Conservation (phyloP, 139 green algal genomes). For the Eudorina sp. region DNA sequence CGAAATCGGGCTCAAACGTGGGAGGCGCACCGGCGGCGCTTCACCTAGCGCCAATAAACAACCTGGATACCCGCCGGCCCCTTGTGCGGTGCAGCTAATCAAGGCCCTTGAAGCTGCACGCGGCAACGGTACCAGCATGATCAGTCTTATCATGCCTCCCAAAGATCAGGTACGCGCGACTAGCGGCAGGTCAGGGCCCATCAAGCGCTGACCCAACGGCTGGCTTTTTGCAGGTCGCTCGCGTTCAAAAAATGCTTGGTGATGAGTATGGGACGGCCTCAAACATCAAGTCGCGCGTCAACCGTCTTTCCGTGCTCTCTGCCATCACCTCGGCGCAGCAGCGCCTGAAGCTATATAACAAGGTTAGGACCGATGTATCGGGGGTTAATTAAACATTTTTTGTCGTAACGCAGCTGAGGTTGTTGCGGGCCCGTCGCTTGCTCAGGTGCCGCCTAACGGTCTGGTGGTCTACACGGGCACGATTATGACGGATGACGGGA, state of each 20-base stretch:
- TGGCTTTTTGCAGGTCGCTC: constrained; percentile 73
- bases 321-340: constrained; percentile 99
- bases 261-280: constrained; percentile 98
- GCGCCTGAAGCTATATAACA: constrained; percentile 96
- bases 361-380: constrained; percentile 68
- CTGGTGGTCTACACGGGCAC: constrained; percentile 98
- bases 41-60: constrained; percentile 1
- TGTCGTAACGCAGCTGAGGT: too few relatives aligned
- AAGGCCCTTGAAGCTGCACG: constrained; percentile 87
- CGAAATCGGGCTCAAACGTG: neutral
- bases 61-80: neutral
- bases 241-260: constrained; percentile 96
- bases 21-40: neutral
- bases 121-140: constrained; percentile 99
- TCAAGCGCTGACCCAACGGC: neutral
- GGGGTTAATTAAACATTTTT: too few relatives aligned
- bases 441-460: constrained; percentile 94
- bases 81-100: constrained; percentile 79
- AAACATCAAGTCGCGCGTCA: constrained; percentile 99
- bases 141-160: constrained; percentile 98
- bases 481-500: constrained; percentile 98
- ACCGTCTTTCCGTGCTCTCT: constrained; percentile 95
- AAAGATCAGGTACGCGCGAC: constrained; percentile 90
- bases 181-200: neutral
- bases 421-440: neutral